These are phyloP conservation scores for Calycina herbarum DNA, from an alignment of 2,329 filamentous ascomycete species.

Conservation along the genomic window DNA sequence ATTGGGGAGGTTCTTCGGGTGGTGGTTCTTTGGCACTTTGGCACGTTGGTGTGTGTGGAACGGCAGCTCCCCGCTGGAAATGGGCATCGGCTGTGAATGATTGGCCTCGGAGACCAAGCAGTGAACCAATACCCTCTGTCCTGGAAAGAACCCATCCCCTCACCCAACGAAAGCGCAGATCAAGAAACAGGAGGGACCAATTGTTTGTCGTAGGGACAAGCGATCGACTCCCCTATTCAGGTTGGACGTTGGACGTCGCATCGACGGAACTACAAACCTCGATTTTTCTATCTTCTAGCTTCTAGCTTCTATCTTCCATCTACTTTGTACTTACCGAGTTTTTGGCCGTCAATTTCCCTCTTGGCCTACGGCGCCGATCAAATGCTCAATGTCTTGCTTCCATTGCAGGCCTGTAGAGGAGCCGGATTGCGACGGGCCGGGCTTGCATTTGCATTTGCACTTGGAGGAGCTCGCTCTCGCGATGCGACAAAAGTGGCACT, in stretches of 20 bases:
- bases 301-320: too few species aligned
- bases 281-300: too few species aligned
- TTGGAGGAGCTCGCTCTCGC: too few species aligned
- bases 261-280: background rate
- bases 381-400: too few species aligned
- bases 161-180: background rate
- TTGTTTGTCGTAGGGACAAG: background rate
- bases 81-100: background rate
- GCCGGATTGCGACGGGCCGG: too few species aligned
- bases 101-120: background rate
- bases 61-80: background rate
- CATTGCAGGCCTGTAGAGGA: too few species aligned
- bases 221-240: background rate
- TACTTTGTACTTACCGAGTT: too few species aligned
- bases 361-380: too few species aligned
- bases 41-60: background rate
- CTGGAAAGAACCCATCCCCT: background rate
- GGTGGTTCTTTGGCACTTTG: background rate
- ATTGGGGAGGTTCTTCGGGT: background rate
- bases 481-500: too few species aligned
- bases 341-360: too few species aligned
- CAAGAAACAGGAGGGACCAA: background rate
- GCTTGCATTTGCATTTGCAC: too few species aligned
- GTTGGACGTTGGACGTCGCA: background rate
- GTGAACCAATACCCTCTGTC: slow-evolving; percentile 3